Conservation (phyloP, 2,329 filamentous ascomycete genomes). For the Fusarium phyllophilum region DNA sequence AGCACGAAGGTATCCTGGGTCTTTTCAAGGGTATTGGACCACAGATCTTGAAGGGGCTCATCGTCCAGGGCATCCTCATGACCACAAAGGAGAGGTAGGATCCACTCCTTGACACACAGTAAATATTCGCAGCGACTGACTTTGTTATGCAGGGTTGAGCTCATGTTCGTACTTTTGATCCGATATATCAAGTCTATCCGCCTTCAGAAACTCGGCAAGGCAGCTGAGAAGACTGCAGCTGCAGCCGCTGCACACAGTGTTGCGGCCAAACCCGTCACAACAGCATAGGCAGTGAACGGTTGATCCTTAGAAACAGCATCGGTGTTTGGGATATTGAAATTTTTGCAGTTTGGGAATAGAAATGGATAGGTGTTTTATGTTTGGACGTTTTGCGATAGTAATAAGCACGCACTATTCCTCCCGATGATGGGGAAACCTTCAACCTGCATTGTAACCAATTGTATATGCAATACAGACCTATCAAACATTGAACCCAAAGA, state of each 20-base stretch:
- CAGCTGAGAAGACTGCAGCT: constrained; percentile 70
- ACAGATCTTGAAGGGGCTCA: constrained; percentile 89
- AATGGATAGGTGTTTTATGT: constrained; percentile 33
- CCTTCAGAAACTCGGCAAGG: constrained; percentile 74
- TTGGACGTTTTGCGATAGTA: constrained; percentile 15
- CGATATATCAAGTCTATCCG: constrained; percentile 80
- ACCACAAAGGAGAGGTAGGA: constrained; percentile 95
- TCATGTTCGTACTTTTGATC: constrained; percentile 87
- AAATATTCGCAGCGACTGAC: constrained; percentile 23
- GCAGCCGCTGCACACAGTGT: constrained; percentile 57
- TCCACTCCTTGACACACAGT: background rate
- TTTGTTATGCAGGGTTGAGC: constrained; percentile 73
- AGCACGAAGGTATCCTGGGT: constrained; percentile 84
- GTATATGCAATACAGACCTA: background rate
- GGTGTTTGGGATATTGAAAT: constrained; percentile 25
- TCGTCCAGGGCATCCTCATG: constrained; percentile 97
- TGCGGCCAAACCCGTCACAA: constrained; percentile 43
- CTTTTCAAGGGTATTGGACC: constrained; percentile 97
- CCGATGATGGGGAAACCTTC: background rate
- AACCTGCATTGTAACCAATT: background rate
- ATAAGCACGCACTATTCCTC: constrained; percentile 15
- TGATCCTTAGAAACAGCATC: constrained; percentile 1
- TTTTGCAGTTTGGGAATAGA: constrained; percentile 28
- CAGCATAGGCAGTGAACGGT: constrained; percentile 16
- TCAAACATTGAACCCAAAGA: background rate